A percentile compares a stretch with the other conserved stretches of the same genome.
phyloP scores from a whole-genome alignment of 257 asterid species.

The Linderniella brevidens region DNA sequence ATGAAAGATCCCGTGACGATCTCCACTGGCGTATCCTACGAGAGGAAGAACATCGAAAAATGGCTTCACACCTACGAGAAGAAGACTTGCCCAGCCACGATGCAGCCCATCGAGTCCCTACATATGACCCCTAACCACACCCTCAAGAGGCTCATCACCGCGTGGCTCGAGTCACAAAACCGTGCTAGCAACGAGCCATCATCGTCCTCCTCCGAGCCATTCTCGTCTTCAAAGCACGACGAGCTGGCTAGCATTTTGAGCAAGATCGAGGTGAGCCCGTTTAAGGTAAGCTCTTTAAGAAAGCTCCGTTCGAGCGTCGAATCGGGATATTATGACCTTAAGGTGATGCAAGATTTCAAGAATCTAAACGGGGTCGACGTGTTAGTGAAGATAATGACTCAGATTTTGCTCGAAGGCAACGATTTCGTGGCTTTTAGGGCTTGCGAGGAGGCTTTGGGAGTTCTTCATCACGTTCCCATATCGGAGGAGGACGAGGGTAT shows the following conservation, averaged over 20 bases:
- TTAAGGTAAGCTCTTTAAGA: constrained; percentile 43
- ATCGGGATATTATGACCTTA: constrained; percentile 24
- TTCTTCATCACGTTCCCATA: constrained; percentile 26
- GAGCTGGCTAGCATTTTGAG: constrained; percentile 31
- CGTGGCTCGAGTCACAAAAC: constrained; percentile 29
- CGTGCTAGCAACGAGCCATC: no score
- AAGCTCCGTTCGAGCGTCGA: constrained; percentile 30
- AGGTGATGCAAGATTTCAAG: constrained; percentile 25
- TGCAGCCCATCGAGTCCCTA: constrained; percentile 27
- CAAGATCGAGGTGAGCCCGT: constrained; percentile 48
- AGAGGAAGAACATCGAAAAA: constrained; percentile 46
- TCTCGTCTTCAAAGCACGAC: constrained; percentile 16
- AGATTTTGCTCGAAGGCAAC: constrained; percentile 27
- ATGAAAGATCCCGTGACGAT: constrained; percentile 83
- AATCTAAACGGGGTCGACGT: constrained; percentile 45
- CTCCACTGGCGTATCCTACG: constrained; percentile 81
- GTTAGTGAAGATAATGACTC: constrained; percentile 33
- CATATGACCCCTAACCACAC: constrained; percentile 76
- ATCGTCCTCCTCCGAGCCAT: no score
- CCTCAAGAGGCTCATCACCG: constrained; percentile 37
- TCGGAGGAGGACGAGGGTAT: constrained; percentile 22
- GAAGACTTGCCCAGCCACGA: constrained; percentile 74
- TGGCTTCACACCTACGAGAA: constrained; percentile 61
- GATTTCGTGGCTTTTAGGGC: constrained; percentile 51
- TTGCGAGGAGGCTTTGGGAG: constrained; percentile 65